Evolutionary conservation across 768 basidiomycete species (phyloP), one percentile per base, ranked within the genome.

Genomic region (Agaricus sinodeliciosus): DNA sequence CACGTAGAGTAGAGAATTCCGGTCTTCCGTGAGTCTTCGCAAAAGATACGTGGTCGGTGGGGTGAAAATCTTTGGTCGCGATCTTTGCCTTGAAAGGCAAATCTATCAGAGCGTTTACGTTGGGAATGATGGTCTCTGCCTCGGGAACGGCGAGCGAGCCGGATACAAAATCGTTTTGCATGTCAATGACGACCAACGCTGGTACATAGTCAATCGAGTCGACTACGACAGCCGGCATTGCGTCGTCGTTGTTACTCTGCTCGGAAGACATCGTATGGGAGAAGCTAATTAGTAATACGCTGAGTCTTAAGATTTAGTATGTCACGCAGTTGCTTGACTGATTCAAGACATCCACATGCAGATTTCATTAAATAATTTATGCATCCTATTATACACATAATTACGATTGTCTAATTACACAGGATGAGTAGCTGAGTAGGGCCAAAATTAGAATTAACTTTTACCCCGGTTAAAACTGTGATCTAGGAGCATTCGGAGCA

Each of bases 151-250:
- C 82, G 35, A 94, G 79, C 4, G 82, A 76, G 2, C 90, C 91
- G 16, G 69, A 65, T 25, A 91, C 77, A 60, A 94, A 94, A 65
- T 94, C 91, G 62, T 88, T 78, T 64, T 94, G 91, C 65, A 90
- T 77, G 62, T 93, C 90, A 35, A 92, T 71, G 50, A 91, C 76
- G 48, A 90, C 61, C 18, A 91, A 73, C 0, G 84, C 88, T 28
- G 76, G 75, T 1, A 61, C 63, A 56, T 72, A 69, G 16, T 51
- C 43, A n/a, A 56, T 51, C 18, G 53, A 56, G n/a, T 60, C 52
- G 26, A 54, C 45, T 4, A 6, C n/a, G 9, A 54, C 47, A 3
- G 19, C 15, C 7, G 54, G 50, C 15, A 43, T 9, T 19, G 47
- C 19, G 11, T 36, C 19, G 11, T 36, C 35, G 42, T 55, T 51